These are phyloP conservation scores for Lenzites betulinus DNA, from an alignment of 768 basidiomycete species.

Conservation along the genomic window DNA sequence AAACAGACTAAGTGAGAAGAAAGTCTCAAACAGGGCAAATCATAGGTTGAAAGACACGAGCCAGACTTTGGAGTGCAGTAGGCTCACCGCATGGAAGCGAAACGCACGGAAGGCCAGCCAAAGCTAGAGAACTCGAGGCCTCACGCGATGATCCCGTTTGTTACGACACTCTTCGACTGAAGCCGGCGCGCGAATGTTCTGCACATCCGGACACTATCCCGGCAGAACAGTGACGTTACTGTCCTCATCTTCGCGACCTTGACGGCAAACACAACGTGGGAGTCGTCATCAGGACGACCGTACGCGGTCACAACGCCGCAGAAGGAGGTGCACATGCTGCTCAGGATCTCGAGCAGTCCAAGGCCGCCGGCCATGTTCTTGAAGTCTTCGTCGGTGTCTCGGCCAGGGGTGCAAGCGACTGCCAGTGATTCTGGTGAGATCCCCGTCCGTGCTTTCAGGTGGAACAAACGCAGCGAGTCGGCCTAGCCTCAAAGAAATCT, in stretches of 20 bases:
- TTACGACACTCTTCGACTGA: not conserved
- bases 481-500: no score
- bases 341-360: not conserved
- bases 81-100: not conserved
- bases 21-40: not conserved
- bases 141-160: not conserved
- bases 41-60: not conserved
- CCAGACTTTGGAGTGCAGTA: not conserved
- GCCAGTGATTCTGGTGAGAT: no score
- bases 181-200: not conserved
- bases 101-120: not conserved
- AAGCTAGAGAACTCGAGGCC: not conserved
- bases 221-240: not conserved
- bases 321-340: not conserved
- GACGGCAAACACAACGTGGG: not conserved
- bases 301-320: not conserved
- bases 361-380: not conserved
- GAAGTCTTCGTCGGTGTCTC: no score
- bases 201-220: not conserved
- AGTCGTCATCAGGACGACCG: not conserved
- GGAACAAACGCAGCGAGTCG: no score
- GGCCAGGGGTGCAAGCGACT: no score
- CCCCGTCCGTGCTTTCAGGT: no score
- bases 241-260: not conserved
- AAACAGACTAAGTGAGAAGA: not conserved